These are phyloP conservation scores for Neofusicoccum sp. DNA, from an alignment of 2,329 filamentous ascomycete species.

Conservation along the genomic window DNA sequence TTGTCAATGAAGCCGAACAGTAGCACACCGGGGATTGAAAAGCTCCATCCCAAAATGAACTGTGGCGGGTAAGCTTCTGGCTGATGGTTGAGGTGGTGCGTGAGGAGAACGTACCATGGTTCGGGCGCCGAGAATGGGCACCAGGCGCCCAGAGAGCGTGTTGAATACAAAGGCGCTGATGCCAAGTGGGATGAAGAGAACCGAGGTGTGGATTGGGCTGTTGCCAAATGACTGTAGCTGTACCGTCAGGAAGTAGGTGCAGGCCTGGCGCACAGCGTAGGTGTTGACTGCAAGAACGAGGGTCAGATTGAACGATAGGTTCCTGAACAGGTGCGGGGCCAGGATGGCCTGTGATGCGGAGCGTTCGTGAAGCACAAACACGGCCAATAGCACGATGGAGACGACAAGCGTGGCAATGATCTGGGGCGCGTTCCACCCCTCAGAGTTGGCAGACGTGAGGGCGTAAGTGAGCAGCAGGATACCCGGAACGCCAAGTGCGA, in stretches of 20 bases:
- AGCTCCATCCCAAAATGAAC: slow-evolving; percentile 11
- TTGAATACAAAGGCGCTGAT: slow-evolving; percentile 9
- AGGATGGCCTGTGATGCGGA: slow-evolving; percentile 8
- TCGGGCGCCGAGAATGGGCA: slow-evolving; percentile 2
- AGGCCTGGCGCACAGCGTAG: slow-evolving; percentile 16
- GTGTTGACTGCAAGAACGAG: slow-evolving; percentile 10
- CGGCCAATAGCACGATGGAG: not conserved
- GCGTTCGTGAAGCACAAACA: slow-evolving; percentile 2
- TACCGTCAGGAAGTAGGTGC: slow-evolving; percentile 17
- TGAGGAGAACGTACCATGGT: not conserved
- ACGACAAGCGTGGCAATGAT: slow-evolving; percentile 3
- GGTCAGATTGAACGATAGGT: slow-evolving; percentile 13
- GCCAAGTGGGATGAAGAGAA: slow-evolving; percentile 17
- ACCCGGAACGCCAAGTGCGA: slow-evolving; percentile 10
- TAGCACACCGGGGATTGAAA: slow-evolving; percentile 8
- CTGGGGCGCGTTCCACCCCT: not conserved
- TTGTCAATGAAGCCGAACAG: slow-evolving; percentile 12
- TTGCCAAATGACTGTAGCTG: slow-evolving; percentile 16
- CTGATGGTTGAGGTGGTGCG: too few relatives aligned
- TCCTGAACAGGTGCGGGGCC: slow-evolving; percentile 17
- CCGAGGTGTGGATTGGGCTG: slow-evolving; percentile 13
- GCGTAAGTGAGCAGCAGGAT: slow-evolving; percentile 17
- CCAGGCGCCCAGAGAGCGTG: slow-evolving; percentile 3
- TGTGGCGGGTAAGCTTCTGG: not conserved
- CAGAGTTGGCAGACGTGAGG: slow-evolving; percentile 8